These are phyloP conservation scores for Penicillium coprophilum DNA, from an alignment of 495 filamentous ascomycete species.

Conservation along the genomic window DNA sequence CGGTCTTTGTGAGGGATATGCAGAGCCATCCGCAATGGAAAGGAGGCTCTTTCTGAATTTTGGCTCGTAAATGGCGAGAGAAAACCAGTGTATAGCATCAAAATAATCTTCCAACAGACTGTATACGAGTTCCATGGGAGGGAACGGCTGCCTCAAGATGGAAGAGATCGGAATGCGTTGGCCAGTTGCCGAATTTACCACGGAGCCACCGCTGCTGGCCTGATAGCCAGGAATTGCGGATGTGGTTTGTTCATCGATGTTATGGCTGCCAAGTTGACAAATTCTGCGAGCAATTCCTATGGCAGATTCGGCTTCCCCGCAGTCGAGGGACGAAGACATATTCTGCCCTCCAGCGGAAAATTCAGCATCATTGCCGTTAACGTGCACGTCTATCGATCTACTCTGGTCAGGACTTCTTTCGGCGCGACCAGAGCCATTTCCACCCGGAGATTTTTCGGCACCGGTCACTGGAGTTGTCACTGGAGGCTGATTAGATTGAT, in stretches of 20 bases:
- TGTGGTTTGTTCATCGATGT: conserved; percentile 27
- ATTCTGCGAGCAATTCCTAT: conserved; percentile 31
- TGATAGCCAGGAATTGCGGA: conserved; percentile 35
- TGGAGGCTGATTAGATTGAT: not conserved
- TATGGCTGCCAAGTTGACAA: conserved; percentile 24
- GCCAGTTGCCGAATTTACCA: not conserved
- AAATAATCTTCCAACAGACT: conserved; percentile 35
- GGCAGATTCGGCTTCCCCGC: conserved; percentile 27
- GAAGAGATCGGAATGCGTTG: conserved; percentile 22
- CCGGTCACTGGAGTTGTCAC: not conserved
- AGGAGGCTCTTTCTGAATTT: conserved; percentile 29
- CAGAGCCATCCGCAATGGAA: conserved; percentile 29
- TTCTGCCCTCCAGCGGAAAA: not conserved
- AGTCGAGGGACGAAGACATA: conserved; percentile 12
- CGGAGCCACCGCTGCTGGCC: conserved; percentile 9
- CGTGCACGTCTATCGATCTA: not conserved
- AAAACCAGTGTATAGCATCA: conserved; percentile 38
- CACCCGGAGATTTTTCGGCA: not conserved
- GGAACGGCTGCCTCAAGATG: conserved; percentile 23
- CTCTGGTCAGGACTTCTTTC: not conserved
- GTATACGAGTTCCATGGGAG: conserved; percentile 20
- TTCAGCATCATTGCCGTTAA: not conserved
- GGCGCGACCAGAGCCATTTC: not conserved
- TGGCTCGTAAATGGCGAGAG: conserved; percentile 31
- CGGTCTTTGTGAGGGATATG: conserved; percentile 25